phyloP scores from a whole-genome alignment of 805 yeast species.

The Sugiyamaella floridensis region DNA sequence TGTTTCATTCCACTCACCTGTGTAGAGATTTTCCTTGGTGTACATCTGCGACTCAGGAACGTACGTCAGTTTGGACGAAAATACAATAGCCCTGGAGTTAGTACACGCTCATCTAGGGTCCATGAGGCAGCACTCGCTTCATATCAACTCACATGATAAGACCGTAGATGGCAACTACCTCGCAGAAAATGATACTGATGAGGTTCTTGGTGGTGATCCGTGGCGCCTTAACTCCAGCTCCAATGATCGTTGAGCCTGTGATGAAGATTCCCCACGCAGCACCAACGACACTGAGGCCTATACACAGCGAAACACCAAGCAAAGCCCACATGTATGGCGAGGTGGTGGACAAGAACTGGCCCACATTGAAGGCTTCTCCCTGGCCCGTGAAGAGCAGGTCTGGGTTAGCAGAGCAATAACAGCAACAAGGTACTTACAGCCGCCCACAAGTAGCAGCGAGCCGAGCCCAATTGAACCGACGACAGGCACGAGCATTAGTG shows the following conservation, averaged over 20 bases:
- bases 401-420: neutral
- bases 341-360: constrained; percentile 72
- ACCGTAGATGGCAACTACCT: constrained; percentile 98
- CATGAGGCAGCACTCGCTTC: neutral
- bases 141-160: constrained; percentile 54
- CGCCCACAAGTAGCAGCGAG: constrained; percentile 33
- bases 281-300: constrained; percentile 91
- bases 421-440: constrained; percentile 27
- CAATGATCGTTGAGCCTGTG: constrained; percentile 88
- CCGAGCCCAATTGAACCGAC: constrained; percentile 19
- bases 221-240: constrained; percentile 98
- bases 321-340: constrained; percentile 98
- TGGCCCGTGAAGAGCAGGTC: constrained; percentile 70
- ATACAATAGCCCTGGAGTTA: constrained; percentile 67
- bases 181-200: constrained; percentile 96
- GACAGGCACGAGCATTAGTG: neutral
- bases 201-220: constrained; percentile 95
- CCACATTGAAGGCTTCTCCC: constrained; percentile 88
- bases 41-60: constrained; percentile 55
- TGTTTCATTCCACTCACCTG: constrained; percentile 38
- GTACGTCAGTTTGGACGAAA: constrained; percentile 75
- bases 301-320: constrained; percentile 81
- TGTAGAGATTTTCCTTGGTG: constrained; percentile 81
- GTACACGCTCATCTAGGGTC: neutral
- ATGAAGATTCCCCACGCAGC: constrained; percentile 99